A percentile compares a stretch with the other conserved stretches of the same genome.
These are phyloP conservation scores for Tremella fuciformis DNA, from an alignment of 768 basidiomycete genomes.

Conservation along the genomic window DNA sequence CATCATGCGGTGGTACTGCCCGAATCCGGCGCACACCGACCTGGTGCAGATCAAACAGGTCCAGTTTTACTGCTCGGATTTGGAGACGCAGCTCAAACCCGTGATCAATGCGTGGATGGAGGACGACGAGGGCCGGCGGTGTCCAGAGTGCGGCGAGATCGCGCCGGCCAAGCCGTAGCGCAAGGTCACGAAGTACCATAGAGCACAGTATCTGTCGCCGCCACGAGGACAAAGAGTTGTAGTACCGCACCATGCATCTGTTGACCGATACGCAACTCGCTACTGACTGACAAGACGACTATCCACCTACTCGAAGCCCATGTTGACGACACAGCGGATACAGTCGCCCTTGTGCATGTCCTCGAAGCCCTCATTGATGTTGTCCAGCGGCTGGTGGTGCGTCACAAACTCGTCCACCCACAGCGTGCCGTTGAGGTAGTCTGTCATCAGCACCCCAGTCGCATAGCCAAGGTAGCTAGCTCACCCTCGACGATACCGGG, in stretches of 20 bases:
- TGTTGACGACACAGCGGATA: slow-evolving; percentile 92
- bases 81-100: slow-evolving; percentile 90
- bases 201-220: no score
- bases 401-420: slow-evolving; percentile 92
- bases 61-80: slow-evolving; percentile 78
- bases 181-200: background rate
- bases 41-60: slow-evolving; percentile 82
- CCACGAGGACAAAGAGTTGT: background rate
- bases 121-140: slow-evolving; percentile 64
- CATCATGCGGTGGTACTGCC: slow-evolving; percentile 89
- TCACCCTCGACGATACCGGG: slow-evolving; percentile 87
- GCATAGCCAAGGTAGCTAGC: slow-evolving; percentile 9
- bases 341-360: slow-evolving; percentile 97
- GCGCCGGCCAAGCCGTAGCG: slow-evolving; percentile 58
- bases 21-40: slow-evolving; percentile 56
- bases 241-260: slow-evolving; percentile 4
- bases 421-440: slow-evolving; percentile 51
- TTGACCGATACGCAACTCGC: background rate
- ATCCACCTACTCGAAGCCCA: slow-evolving; percentile 54
- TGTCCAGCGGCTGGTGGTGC: slow-evolving; percentile 68
- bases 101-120: slow-evolving; percentile 81
- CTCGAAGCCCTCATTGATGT: slow-evolving; percentile 83
- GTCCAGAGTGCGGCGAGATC: slow-evolving; percentile 66
- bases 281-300: background rate
- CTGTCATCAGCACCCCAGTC: slow-evolving; percentile 19